A percentile compares a stretch with the other conserved stretches of the same genome.
These are phyloP conservation scores for Arabis alpina DNA, from an alignment of 345 rosid genomes.

Conservation along the genomic window DNA sequence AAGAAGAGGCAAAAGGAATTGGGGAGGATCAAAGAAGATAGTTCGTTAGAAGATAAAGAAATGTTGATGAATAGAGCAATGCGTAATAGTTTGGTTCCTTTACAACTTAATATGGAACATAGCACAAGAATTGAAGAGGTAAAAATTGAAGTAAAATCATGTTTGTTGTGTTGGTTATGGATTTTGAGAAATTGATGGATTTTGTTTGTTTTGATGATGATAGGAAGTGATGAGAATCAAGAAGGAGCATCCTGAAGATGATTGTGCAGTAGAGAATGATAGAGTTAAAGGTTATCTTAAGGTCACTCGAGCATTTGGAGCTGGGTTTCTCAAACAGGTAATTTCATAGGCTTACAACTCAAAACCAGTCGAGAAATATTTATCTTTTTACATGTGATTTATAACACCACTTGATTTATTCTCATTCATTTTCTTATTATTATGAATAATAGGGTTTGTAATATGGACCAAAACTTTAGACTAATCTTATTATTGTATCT, in stretches of 20 bases:
- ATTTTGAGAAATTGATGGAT: neutral
- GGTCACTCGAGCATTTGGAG: conserved; percentile 96
- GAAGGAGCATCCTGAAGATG: conserved; percentile 84
- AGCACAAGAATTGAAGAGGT: conserved; percentile 86
- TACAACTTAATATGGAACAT: conserved; percentile 87
- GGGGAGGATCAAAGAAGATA: conserved; percentile 48
- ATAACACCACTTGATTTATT: no score
- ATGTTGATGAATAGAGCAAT: conserved; percentile 34
- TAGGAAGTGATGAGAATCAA: conserved; percentile 88
- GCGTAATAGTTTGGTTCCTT: conserved; percentile 52
- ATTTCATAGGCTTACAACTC: neutral
- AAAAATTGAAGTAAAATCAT: neutral
- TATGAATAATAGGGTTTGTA: neutral
- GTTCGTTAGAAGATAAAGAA: conserved; percentile 33
- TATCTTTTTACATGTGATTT: no score
- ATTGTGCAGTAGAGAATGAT: conserved; percentile 67
- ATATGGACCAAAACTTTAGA: neutral
- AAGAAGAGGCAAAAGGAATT: conserved; percentile 47
- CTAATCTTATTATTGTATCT: neutral
- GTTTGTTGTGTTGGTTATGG: neutral
- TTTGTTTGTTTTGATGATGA: neutral
- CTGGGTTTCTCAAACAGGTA: conserved; percentile 96
- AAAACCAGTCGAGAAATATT: neutral
- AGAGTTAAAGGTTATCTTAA: conserved; percentile 92
- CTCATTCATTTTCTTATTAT: no score